Conservation (phyloP, 1,284 basidiomycete species). For the Chondrostereum purpureum region DNA sequence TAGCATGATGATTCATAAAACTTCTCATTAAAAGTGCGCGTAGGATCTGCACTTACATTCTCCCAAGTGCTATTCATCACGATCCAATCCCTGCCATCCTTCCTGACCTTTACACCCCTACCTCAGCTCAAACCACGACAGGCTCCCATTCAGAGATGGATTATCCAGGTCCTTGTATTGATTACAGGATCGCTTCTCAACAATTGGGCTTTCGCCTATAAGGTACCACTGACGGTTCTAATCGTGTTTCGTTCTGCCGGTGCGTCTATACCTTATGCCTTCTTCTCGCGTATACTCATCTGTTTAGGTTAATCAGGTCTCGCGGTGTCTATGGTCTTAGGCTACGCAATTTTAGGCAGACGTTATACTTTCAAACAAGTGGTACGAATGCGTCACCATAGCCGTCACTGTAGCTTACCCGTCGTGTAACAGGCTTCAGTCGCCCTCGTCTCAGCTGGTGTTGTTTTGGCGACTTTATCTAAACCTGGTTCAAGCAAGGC, state of each 20-base stretch:
- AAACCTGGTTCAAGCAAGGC: conserved; percentile 37
- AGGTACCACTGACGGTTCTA: conserved; percentile 77
- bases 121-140: conserved; percentile 57
- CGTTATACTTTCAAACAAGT: conserved; percentile 60
- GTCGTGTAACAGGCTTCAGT: conserved; percentile 51
- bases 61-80: conserved; percentile 79
- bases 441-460: conserved; percentile 66
- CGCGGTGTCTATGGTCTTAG: conserved; percentile 64
- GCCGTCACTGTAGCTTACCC: conserved; percentile 1
- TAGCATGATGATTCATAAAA: background rate
- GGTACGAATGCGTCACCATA: conserved; percentile 31
- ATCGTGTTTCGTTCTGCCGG: conserved; percentile 89
- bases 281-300: background rate
- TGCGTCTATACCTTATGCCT: conserved; percentile 26
- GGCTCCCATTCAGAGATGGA: conserved; percentile 72
- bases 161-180: conserved; percentile 70
- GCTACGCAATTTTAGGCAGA: conserved; percentile 48
- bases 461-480: conserved; percentile 71
- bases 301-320: conserved; percentile 21
- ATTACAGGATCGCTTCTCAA: conserved; percentile 70
- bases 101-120: conserved; percentile 35
- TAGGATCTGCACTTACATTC: conserved; percentile 82
- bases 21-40: conserved; percentile 4
- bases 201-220: conserved; percentile 79
- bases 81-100: conserved; percentile 51